Evolutionary conservation across 768 basidiomycete species (phyloP), one percentile per base, ranked within the genome.

Genomic region (Tylopilus plumbeoviolaceoides): DNA sequence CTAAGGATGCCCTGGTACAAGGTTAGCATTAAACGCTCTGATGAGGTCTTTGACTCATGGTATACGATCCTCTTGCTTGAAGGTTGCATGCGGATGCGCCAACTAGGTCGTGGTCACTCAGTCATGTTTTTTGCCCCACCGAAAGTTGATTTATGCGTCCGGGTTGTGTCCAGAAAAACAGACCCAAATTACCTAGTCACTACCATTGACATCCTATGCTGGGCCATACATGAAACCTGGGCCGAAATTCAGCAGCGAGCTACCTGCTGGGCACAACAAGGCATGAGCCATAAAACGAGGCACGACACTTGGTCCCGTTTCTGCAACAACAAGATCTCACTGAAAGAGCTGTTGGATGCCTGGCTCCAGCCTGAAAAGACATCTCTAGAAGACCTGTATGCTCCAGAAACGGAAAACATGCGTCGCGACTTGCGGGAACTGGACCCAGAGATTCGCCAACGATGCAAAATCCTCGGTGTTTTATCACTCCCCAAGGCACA

Each of bases 31-130:
- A 23, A 5, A 5, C 23, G 23, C 23, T 23, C 23, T 23, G 23
- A 5, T 23, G 23, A 23, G 23, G 23, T 23, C 23, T 23, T 23
- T 23, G 23, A 23, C 23, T 23, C 23, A 23, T 23, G 23, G 23
- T 23, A 5, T 5, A 23, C 23, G 23, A 23, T 23, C 23, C 23
- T 23, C 23, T 23, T 23, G 2, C 5, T 23, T 23, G 23, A 23
- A 78, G 77, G 76, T 7, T 79, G 77, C 49, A 79, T 79, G 78
- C 67, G 78, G 14, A 77, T 79, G 77, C 70, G 77, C 5, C 68
- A 70, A 53, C 64, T 79, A 1, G 78, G 78, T 7, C 57, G 63
- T 17, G 75, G 74, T 0, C 78, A 79, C 54, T 73, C 76, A 4
- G 64, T 78, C 14, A 59, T 74, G 45, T 78, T 78, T 55, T 74